Conservation (phyloP, 257 asterid genomes). For the Solanum medicagineum region DNA sequence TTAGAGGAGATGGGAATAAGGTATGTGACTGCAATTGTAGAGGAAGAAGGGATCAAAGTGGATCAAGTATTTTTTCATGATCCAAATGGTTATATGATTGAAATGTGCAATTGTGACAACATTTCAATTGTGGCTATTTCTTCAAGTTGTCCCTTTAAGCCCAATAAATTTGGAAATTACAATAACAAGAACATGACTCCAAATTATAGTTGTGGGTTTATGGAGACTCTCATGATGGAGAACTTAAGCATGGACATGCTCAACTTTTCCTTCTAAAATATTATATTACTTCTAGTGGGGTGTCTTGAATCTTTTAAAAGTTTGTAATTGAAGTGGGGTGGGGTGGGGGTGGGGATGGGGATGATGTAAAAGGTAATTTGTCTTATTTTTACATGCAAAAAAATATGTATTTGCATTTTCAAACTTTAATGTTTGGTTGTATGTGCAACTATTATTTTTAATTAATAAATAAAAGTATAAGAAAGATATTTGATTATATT, state of each 20-base stretch:
- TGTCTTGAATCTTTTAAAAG: background rate
- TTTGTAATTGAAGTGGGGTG: background rate
- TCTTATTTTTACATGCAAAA: background rate
- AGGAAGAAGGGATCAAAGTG: constrained; percentile 19
- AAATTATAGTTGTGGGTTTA: background rate
- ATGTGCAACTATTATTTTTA: background rate
- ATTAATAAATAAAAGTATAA: background rate
- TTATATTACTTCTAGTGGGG: background rate
- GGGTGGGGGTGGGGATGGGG: too few relatives aligned
- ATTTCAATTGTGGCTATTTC: constrained; percentile 19
- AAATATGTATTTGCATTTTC: background rate
- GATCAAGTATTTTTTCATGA: constrained; percentile 35
- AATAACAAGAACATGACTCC: background rate
- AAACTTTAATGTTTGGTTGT: background rate
- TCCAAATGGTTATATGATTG: constrained; percentile 35
- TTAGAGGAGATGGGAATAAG: constrained; percentile 17
- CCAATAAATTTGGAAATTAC: background rate
- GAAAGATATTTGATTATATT: background rate
- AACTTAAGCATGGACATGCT: constrained; percentile 22
- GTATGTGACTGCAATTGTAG: constrained; percentile 13
- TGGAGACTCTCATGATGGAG: constrained; percentile 24
- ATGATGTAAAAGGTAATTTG: background rate
- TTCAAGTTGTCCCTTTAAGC: constrained; percentile 1
- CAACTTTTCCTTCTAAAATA: constrained; percentile 16
- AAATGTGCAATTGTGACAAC: constrained; percentile 26